Base-by-base conservation (phyloP, 2,329 filamentous ascomycete genomes). In the Xylaria sp. region DNA sequence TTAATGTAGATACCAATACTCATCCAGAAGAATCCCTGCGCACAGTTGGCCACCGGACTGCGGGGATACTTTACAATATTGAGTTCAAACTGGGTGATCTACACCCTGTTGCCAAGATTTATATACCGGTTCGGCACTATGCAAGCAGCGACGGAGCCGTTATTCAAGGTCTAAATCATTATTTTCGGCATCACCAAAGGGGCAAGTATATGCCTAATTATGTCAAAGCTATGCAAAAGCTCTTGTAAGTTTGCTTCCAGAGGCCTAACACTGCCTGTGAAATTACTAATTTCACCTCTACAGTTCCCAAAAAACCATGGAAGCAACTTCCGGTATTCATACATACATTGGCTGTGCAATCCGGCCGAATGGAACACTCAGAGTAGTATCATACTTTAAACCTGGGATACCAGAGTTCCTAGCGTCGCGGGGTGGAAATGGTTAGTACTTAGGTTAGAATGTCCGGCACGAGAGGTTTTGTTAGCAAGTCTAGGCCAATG, bases 381-480 rank as follows among this genome's bases (percentile, higher is more conserved):
- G 63, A 30, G 56, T 65, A 20, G 63, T 65, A 15, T 65, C 63
- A 46, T 65, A 65, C 63, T 65, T 65, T 39, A 65, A 65, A 23
- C 63, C 63, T 13, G 63, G 63, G 4, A 56, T 60, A 25, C 56
- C 63, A 13, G 56, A 65, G 20, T 60, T 60, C 15, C 9, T 43
- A 32, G 18, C 25, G 32, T 45, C 45, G 9, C 9, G 34, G 25
- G 20, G 43, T 60, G 28, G 18, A 32, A 30, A 41, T 20, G 1
- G 6, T 25, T 18, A 45, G 23, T 4, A 57, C 32, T 30, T 57
- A 39, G 15, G n/a, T 23, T 43, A 61, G 46, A 43, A 53, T 6
- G 15, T 58, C 6, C 3, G 5, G 23, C 8, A 58, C 6, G 12
- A 56, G 34, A 20, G 13, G 39, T n/a, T 7, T 23, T n/a, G 34